A percentile compares a stretch with the other conserved stretches of the same genome.
phyloP scores from a whole-genome alignment of 2,329 filamentous ascomycete genomes.

The Colletotrichum higginsianum region DNA sequence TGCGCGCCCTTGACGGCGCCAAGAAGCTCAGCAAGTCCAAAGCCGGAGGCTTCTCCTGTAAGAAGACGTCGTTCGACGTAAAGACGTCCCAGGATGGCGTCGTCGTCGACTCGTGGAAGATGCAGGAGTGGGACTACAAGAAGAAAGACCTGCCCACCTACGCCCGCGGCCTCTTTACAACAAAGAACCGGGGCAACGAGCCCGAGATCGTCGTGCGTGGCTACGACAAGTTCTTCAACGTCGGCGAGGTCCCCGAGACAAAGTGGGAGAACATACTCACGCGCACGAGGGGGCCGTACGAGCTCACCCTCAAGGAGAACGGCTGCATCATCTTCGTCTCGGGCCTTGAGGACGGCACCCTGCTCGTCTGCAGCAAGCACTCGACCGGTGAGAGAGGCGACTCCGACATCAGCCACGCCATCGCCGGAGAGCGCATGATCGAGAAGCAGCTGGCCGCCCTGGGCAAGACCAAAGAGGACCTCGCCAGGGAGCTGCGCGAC shows the following conservation, averaged over 20 bases:
- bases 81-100: conserved; percentile 73
- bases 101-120: conserved; percentile 89
- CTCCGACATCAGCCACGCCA: conserved; percentile 82
- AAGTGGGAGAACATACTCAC: conserved; percentile 84
- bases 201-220: conserved; percentile 88
- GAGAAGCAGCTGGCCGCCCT: conserved; percentile 83
- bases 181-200: conserved; percentile 72
- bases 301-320: conserved; percentile 97
- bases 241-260: conserved; percentile 85
- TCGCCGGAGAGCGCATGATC: conserved; percentile 85
- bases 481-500: conserved; percentile 80
- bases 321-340: conserved; percentile 99
- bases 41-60: conserved; percentile 76
- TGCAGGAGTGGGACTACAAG: conserved; percentile 98
- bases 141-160: conserved; percentile 88
- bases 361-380: conserved; percentile 99
- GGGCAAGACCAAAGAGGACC: conserved; percentile 83
- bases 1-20: conserved; percentile 73
- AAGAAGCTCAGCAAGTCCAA: conserved; percentile 69
- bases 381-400: conserved; percentile 88
- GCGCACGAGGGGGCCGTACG: conserved; percentile 89
- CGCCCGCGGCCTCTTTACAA: conserved; percentile 95
- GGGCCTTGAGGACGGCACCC: conserved; percentile 87
- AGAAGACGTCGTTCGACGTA: conserved; percentile 84
- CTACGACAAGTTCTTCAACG: conserved; percentile 99